phyloP scores from a whole-genome alignment of 306 rosid genomes.

The Cicer judaicum region DNA sequence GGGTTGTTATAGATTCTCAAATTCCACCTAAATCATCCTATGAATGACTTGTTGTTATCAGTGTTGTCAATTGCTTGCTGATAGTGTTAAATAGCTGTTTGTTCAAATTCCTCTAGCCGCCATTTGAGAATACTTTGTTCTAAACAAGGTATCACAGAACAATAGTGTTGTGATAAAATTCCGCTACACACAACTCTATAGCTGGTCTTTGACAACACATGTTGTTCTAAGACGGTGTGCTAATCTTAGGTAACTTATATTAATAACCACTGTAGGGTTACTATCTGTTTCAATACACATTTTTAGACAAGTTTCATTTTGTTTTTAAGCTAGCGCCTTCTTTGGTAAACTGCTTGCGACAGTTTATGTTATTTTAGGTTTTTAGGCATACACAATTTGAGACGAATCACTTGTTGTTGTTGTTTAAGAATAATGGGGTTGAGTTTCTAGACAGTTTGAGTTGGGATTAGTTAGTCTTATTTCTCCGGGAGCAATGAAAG shows the following conservation, averaged over 20 bases:
- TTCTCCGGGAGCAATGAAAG: no score
- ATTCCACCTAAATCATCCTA: neutral
- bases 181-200: neutral
- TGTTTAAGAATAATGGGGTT: neutral
- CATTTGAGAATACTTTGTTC: neutral
- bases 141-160: no score
- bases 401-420: conserved; percentile 6
- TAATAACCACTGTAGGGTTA: neutral
- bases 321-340: neutral
- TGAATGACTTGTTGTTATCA: neutral
- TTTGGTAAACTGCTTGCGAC: neutral
- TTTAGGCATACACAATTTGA: neutral
- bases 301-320: neutral
- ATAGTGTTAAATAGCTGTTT: no score
- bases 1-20: neutral
- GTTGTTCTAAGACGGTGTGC: neutral
- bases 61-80: neutral
- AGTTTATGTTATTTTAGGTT: conserved; percentile 5
- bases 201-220: neutral
- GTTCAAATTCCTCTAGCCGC: neutral
- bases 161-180: neutral
- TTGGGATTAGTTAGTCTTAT: no score
- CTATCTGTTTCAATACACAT: neutral
- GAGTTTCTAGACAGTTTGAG: no score
- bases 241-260: neutral